Percentiles rank a stretch among this genome's conserved stretches.
Evolutionary conservation across 108 stramenopile species (phyloP).

Genomic region (Aurantiochytrium sp.): DNA sequence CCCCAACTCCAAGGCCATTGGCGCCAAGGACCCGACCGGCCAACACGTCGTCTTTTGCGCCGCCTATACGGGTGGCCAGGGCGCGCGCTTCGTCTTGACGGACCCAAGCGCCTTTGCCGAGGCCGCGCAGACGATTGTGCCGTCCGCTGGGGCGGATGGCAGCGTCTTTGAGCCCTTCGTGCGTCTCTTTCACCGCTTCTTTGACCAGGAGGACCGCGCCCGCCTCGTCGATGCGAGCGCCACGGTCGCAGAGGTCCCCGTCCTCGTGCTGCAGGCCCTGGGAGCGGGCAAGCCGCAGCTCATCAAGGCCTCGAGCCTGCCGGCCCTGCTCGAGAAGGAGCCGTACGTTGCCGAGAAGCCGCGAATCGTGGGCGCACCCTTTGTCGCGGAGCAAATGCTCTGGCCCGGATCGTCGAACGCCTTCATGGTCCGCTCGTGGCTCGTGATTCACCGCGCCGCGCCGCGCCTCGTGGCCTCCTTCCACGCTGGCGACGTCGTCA

Average conservation of each 20-base stretch:
- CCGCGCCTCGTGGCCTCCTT: not conserved
- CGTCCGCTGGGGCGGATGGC: not conserved
- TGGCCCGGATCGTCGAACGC: not conserved
- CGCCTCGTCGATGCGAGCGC: not conserved
- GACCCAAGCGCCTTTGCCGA: not conserved
- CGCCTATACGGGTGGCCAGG: not conserved
- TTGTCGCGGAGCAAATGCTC: not conserved
- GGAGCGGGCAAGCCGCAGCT: conserved; percentile 13
- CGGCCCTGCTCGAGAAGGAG: not conserved
- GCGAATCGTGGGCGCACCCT: not conserved
- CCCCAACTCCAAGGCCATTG: not conserved
- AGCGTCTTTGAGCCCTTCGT: not conserved
- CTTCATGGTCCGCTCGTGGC: conserved; percentile 27
- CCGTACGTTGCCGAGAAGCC: not conserved
- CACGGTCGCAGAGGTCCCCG: not conserved
- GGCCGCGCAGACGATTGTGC: not conserved
- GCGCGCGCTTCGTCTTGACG: not conserved
- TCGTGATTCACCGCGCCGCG: not conserved
- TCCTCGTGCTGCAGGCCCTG: not conserved
- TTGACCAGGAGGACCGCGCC: not conserved
- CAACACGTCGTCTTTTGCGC: conserved; percentile 1
- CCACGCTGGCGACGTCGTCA: not conserved
- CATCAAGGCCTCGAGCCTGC: not conserved
- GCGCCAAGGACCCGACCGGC: not conserved
- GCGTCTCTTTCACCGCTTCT: not conserved